Percentiles rank a stretch among this genome's conserved stretches.
phyloP scores from a whole-genome alignment of 495 filamentous ascomycete genomes.

The Neurospora sp. region DNA sequence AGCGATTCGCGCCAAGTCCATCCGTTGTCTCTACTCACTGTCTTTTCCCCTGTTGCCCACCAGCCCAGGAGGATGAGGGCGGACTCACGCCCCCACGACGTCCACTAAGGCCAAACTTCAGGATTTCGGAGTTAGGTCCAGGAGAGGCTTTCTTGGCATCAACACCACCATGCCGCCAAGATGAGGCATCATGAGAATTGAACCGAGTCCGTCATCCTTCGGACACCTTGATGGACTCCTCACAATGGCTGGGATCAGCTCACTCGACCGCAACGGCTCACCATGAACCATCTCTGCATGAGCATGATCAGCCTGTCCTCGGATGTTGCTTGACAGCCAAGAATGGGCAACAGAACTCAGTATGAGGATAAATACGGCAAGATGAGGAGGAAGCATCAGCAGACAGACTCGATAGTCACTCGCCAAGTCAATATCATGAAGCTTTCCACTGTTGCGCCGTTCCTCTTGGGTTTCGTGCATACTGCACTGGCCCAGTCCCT shows the following conservation, averaged over 20 bases:
- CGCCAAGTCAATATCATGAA: slow-evolving; percentile 13
- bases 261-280: not conserved
- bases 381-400: not conserved
- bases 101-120: not conserved
- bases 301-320: not conserved
- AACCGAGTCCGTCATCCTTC: not conserved
- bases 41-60: not conserved
- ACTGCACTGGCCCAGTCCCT: slow-evolving; percentile 13
- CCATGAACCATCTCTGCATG: not conserved
- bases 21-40: not conserved
- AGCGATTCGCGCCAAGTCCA: not conserved
- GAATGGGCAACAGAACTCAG: not conserved
- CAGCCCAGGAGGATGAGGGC: not conserved
- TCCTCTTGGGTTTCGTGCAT: slow-evolving; percentile 13
- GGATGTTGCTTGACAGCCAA: not conserved
- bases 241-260: not conserved
- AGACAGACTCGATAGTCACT: not conserved
- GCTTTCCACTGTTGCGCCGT: slow-evolving; percentile 3
- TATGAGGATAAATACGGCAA: not conserved
- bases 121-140: not conserved
- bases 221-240: slow-evolving; percentile 2
- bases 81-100: not conserved
- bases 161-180: not conserved
- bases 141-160: not conserved
- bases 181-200: not conserved